phyloP scores from a whole-genome alignment of 2,329 filamentous ascomycete species.

The Macrophomina pseudophaseolina region DNA sequence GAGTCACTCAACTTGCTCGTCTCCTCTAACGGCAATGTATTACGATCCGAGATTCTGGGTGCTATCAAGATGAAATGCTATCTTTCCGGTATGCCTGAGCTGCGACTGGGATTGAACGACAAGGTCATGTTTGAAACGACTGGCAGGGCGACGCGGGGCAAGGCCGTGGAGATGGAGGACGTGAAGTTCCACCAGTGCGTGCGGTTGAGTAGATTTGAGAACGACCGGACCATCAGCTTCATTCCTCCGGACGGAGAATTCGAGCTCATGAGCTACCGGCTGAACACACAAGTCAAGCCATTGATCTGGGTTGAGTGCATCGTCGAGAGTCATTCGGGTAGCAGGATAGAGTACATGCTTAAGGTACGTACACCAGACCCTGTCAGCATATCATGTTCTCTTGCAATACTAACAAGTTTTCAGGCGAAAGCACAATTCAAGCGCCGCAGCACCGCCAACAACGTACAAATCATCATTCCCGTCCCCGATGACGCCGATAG shows the following conservation, averaged over 20 bases:
- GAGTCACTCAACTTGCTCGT: conserved; percentile 96
- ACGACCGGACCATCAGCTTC: conserved; percentile 97
- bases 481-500: conserved; percentile 97
- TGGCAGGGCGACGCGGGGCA: conserved; percentile 88
- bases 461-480: conserved; percentile 96
- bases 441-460: conserved; percentile 95
- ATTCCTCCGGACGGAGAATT: conserved; percentile 98
- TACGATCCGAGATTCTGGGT: conserved; percentile 94
- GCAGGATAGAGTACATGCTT: conserved; percentile 97
- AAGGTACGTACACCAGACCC: conserved; percentile 61
- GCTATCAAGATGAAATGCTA: conserved; percentile 99
- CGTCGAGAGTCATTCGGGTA: conserved; percentile 93
- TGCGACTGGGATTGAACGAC: conserved; percentile 93
- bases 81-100: conserved; percentile 94
- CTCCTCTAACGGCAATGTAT: conserved; percentile 89
- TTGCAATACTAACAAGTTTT: conserved; percentile 16
- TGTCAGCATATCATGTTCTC: background rate
- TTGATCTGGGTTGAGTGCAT: conserved; percentile 99
- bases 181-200: conserved; percentile 99
- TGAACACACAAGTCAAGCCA: conserved; percentile 98
- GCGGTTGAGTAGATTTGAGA: conserved; percentile 92
- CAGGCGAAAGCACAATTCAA: conserved; percentile 95
- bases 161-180: conserved; percentile 99
- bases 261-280: conserved; percentile 97
- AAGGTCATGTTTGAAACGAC: conserved; percentile 99